Evolutionary conservation across 768 basidiomycete species (phyloP), one percentile per base, ranked within the genome.

Genomic region (Coprinopsis marcescibilis): DNA sequence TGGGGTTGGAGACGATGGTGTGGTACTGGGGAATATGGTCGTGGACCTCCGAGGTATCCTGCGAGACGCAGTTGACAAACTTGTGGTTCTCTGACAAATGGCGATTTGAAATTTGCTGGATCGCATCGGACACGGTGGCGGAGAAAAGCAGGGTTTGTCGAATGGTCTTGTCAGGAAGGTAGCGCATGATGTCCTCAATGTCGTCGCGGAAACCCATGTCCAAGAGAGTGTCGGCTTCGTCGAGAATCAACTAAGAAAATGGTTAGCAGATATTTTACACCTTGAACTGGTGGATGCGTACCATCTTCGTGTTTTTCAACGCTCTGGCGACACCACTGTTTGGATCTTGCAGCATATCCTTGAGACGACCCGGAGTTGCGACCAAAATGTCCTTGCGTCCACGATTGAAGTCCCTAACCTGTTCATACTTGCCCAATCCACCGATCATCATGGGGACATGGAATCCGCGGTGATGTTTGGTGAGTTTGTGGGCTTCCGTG

Each of bases 121-220:
- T 84, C 3, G 74, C 73, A 3, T 63, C 70, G 0, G 87, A 83
- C 27, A 94, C 80, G 2, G 91, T 94, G 19, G 93, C 92, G 12
- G 88, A 90, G 66, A 95, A 93, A 46, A 97, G 71, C 67, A 95
- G 84, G 0, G 92, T 95, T 59, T 94, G 92, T n/a, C 91, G 81
- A 44, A 78, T 60, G 0, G 83, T 77, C 1, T 66, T 56, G 15
- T 68, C 66, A 6, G 85, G 83, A n/a, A 94, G 70, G 56, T 70
- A 74, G 3, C 67, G 58, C 23, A 75, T 64, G 55, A 95, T 90
- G 1, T 75, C 78, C 17, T 87, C 79, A 24, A 97, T 80, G 56
- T 95, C 93, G 19, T 83, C 77, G 3, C 85, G 77, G 77, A 95
- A 96, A 54, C 93, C 93, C 84, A 93, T 86, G 47, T 92, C 89